Conservation (phyloP, 371 early-diverging fungal species). For the Apophysomyces trapeziformis region DNA sequence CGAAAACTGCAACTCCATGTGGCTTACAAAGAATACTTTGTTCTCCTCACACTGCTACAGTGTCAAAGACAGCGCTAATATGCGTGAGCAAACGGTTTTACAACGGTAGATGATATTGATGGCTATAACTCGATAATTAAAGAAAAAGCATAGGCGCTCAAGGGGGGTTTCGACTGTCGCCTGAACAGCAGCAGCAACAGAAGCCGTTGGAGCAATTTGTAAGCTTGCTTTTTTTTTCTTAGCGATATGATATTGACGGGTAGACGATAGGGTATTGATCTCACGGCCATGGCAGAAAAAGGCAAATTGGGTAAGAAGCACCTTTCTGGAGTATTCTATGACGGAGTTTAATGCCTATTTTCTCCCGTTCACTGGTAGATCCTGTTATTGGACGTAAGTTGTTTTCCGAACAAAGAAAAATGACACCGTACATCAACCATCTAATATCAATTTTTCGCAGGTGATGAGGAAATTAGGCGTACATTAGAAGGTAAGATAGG, state of each 20-base stretch:
- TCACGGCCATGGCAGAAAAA: slow-evolving; percentile 77
- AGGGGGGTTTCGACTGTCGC: slow-evolving; percentile 45
- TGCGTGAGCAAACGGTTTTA: slow-evolving; percentile 13
- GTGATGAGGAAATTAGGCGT: slow-evolving; percentile 83
- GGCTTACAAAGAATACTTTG: not conserved
- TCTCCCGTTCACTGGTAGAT: slow-evolving; percentile 42
- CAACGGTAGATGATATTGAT: slow-evolving; percentile 4
- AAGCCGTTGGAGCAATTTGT: slow-evolving; percentile 50
- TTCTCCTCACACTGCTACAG: not conserved
- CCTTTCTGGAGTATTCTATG: slow-evolving; percentile 8
- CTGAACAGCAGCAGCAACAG: slow-evolving; percentile 44
- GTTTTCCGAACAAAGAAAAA: too few species aligned
- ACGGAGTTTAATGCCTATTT: not conserved
- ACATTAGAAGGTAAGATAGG: slow-evolving; percentile 70
- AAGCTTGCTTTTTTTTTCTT: slow-evolving; percentile 10
- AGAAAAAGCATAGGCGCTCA: not conserved
- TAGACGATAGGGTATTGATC: slow-evolving; percentile 54
- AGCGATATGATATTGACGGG: not conserved
- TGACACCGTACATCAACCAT: not conserved
- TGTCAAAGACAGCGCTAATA: not conserved
- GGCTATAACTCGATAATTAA: not conserved
- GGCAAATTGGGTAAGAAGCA: slow-evolving; percentile 62
- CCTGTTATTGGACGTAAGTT: slow-evolving; percentile 68
- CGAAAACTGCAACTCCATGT: not conserved
- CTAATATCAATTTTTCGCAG: slow-evolving; percentile 37